These are phyloP conservation scores for Nannochloropsis gaditana DNA, from an alignment of 108 stramenopile genomes.

Conservation along the genomic window DNA sequence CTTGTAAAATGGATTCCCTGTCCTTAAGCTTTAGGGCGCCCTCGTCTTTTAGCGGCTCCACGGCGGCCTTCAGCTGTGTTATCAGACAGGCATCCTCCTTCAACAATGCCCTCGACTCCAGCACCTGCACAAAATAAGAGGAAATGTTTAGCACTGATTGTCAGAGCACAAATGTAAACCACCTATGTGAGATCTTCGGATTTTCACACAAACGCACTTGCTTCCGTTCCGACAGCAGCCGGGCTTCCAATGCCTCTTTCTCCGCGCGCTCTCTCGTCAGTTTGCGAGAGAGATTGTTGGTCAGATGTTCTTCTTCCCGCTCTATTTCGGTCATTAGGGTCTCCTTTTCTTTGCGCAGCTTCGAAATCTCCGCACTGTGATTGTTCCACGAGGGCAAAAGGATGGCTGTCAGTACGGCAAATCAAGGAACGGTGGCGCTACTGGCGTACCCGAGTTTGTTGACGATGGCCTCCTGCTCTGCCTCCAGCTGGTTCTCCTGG, in stretches of 20 bases:
- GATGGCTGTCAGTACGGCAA: neutral
- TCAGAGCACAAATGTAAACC: too few species aligned
- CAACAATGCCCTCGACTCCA: neutral
- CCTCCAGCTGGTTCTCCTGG: conserved; percentile 47
- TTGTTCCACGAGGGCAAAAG: neutral
- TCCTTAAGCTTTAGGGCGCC: neutral
- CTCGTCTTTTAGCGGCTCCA: neutral
- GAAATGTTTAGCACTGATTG: neutral
- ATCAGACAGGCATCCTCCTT: neutral
- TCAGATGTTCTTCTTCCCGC: conserved; percentile 44
- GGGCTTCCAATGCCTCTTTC: neutral
- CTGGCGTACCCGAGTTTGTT: conserved; percentile 39
- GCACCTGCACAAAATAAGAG: neutral
- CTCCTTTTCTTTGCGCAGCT: conserved; percentile 34
- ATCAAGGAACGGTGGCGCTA: neutral
- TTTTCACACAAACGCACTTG: neutral
- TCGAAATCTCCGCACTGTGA: conserved; percentile 5
- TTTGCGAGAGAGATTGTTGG: conserved; percentile 42
- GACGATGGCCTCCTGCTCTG: conserved; percentile 44
- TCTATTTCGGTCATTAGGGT: conserved; percentile 34
- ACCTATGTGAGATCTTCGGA: too few species aligned
- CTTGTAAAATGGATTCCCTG: neutral
- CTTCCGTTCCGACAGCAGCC: neutral
- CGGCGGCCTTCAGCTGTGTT: neutral
- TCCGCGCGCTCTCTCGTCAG: conserved; percentile 8